A percentile compares a stretch with the other conserved stretches of the same genome.
phyloP scores from a whole-genome alignment of 1,139 yeast species.

The Debaryomyces fabryi region DNA sequence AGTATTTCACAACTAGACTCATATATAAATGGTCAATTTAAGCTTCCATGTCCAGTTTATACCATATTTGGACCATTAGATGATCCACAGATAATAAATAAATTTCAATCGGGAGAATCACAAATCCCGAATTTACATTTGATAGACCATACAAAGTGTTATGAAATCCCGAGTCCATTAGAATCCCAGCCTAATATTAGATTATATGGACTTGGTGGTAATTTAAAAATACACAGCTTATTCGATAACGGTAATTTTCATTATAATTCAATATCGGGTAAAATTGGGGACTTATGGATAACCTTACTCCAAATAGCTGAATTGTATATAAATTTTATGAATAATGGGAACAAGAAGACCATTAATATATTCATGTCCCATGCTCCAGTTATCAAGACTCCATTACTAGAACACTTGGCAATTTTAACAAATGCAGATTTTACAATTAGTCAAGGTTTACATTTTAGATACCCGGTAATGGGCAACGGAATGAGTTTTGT shows the following conservation, averaged over 20 bases:
- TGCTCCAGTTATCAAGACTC: slow-evolving; percentile 66
- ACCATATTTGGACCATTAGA: slow-evolving; percentile 78
- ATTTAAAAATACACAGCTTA: slow-evolving; percentile 64
- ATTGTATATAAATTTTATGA: slow-evolving; percentile 27
- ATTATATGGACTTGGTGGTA: slow-evolving; percentile 74
- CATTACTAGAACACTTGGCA: slow-evolving; percentile 68
- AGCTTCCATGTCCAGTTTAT: slow-evolving; percentile 67
- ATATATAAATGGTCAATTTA: slow-evolving; percentile 50
- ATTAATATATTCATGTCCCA: slow-evolving; percentile 68
- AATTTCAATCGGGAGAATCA: slow-evolving; percentile 57
- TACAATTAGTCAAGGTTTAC: slow-evolving; percentile 71
- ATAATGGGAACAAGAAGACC: slow-evolving; percentile 29
- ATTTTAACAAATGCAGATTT: slow-evolving; percentile 71
- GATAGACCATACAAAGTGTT: slow-evolving; percentile 58
- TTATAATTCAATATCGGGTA: slow-evolving; percentile 45
- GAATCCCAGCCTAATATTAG: slow-evolving; percentile 50
- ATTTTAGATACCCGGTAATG: slow-evolving; percentile 71
- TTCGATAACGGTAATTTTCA: slow-evolving; percentile 63
- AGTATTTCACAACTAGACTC: slow-evolving; percentile 57
- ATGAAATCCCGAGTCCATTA: slow-evolving; percentile 37
- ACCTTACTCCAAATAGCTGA: slow-evolving; percentile 73
- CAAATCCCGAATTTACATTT: slow-evolving; percentile 58
- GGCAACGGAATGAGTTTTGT: slow-evolving; percentile 69
- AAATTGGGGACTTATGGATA: slow-evolving; percentile 76
- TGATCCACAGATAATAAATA: slow-evolving; percentile 66